Percentiles rank a stretch among this genome's conserved stretches.
These are phyloP conservation scores for Pascua guehoae DNA, from an alignment of 1,284 basidiomycete genomes.

Conservation along the genomic window DNA sequence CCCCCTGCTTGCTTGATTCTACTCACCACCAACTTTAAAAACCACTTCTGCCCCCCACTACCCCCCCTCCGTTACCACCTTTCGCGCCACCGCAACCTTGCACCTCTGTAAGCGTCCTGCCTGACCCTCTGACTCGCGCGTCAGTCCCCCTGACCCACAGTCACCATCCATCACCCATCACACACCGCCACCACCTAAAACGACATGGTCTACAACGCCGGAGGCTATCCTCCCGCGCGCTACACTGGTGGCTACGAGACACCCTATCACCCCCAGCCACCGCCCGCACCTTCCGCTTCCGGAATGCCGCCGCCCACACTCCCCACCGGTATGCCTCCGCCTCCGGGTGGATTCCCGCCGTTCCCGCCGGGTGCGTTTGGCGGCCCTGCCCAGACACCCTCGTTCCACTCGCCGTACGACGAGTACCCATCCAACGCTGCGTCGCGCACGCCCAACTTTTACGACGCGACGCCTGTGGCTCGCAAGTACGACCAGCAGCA, in stretches of 20 bases:
- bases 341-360: constrained; percentile 22
- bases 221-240: neutral
- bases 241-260: neutral
- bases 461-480: constrained; percentile 16
- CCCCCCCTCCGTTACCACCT: no score
- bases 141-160: no score
- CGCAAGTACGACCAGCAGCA: constrained; percentile 17
- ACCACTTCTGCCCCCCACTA: no score
- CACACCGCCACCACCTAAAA: neutral
- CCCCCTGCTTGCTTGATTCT: no score
- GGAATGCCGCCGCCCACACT: constrained; percentile 3
- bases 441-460: constrained; percentile 10
- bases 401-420: constrained; percentile 17
- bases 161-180: neutral
- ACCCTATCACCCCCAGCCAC: neutral
- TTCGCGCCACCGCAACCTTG: no score
- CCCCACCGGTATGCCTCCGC: neutral
- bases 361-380: constrained; percentile 15
- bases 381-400: constrained; percentile 1
- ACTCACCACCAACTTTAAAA: no score
- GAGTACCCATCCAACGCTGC: constrained; percentile 15
- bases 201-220: neutral
- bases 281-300: neutral
- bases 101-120: no score
- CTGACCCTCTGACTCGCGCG: no score